These are phyloP conservation scores for Neophaeococcomyces aloes DNA, from an alignment of 2,329 filamentous ascomycete genomes.

Conservation along the genomic window DNA sequence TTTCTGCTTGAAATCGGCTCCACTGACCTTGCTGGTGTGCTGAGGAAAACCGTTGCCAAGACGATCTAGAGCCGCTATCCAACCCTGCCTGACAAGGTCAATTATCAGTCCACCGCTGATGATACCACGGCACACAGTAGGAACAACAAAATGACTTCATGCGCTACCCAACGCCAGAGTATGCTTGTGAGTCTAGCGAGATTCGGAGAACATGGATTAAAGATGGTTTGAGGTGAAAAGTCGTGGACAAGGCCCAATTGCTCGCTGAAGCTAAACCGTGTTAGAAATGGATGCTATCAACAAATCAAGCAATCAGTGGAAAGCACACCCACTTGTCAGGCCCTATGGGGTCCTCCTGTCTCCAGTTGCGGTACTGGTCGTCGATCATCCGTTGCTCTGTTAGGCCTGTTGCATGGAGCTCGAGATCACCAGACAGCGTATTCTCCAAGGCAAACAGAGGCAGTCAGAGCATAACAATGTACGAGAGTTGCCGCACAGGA, in stretches of 20 bases:
- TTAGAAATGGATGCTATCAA: background rate
- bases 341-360: constrained; percentile 1
- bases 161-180: background rate
- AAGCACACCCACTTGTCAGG: background rate
- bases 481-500: too few species aligned
- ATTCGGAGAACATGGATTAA: background rate
- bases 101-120: constrained; percentile 4
- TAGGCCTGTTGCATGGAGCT: background rate
- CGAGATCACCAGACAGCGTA: background rate
- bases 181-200: background rate
- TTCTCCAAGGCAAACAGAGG: background rate
- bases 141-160: background rate
- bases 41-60: constrained; percentile 10
- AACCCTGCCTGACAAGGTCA: background rate
- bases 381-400: background rate
- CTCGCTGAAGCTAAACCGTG: background rate
- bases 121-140: background rate
- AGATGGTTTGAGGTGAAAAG: background rate
- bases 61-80: background rate
- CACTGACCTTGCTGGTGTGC: constrained; percentile 2
- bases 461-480: background rate
- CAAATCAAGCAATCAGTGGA: background rate
- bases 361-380: background rate
- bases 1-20: background rate
- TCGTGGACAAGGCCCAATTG: constrained; percentile 1